These are phyloP conservation scores for Agrocybe chaxingu DNA, from an alignment of 768 basidiomycete genomes.

Conservation along the genomic window DNA sequence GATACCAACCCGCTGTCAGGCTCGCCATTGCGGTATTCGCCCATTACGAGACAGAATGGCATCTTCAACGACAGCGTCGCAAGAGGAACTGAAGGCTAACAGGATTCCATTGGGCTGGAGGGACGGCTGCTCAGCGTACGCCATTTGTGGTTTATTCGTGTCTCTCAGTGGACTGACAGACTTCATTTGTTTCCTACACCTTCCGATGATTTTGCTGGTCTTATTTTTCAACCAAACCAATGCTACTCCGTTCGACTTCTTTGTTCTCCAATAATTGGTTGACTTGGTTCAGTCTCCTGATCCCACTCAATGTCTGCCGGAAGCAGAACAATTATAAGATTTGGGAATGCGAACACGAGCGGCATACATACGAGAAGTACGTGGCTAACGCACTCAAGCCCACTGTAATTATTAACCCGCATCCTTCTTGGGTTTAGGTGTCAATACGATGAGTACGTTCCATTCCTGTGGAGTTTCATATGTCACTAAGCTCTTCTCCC, in stretches of 20 bases:
- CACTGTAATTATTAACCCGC: neutral
- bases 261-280: neutral
- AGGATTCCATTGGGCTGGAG: constrained; percentile 80
- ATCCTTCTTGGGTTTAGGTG: constrained; percentile 48
- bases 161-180: neutral
- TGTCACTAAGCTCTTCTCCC: constrained; percentile 5
- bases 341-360: constrained; percentile 94
- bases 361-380: constrained; percentile 83
- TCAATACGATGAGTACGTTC: constrained; percentile 89
- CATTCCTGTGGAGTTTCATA: neutral
- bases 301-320: constrained; percentile 87
- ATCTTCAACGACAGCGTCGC: constrained; percentile 76
- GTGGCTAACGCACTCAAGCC: constrained; percentile 21
- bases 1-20: constrained; percentile 13
- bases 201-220: neutral
- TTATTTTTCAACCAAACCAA: neutral
- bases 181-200: neutral
- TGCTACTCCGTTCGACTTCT: neutral
- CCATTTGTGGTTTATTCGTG: neutral
- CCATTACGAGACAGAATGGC: constrained; percentile 41
- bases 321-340: constrained; percentile 73
- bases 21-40: neutral
- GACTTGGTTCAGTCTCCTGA: constrained; percentile 55
- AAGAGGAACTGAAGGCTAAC: constrained; percentile 73
- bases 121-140: constrained; percentile 90